Base-by-base conservation (phyloP, 805 yeast species). In the Wickerhamomyces chambardii region DNA sequence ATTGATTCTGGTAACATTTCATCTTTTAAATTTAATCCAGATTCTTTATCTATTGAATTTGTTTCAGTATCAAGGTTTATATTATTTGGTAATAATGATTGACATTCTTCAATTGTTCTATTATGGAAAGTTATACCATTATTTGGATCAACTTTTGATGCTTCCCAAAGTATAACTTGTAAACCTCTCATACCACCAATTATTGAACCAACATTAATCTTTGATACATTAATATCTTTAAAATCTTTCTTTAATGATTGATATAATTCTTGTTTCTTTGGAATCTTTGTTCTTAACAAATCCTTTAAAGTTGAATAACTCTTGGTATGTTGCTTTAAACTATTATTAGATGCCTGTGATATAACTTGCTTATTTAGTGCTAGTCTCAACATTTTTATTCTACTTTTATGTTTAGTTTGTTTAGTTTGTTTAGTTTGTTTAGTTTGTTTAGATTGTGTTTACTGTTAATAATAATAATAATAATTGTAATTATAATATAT, bases 261-360 rank as follows among this genome's bases (percentile, higher is more conserved):
- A 14, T 24, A 24, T 5, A 24, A 11, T 6, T 3, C 4, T 59
- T 24, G 27, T 14, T 24, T 24, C 5, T 24, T n/a, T 4, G 9
- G 2, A 14, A 24, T 69, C 82, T 24, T 24, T 11, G 27, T 12
- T 4, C 12, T 11, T 24, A 24, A 24, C 84, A 64, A 92, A 81
- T 69, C 87, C 85, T 63, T 86, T 96, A 50, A 83, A 83, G 70
- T 84, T 84, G 47, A 97, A 97, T 60, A 89, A n/a, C n/a, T n/a
- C n/a, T n/a, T n/a, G n/a, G n/a, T n/a, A 60, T 95, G 80, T 66
- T 92, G 95, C 66, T 92, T 92, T 53, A 92, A 73, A 45, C 96
- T 79, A 71, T 74, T 57, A 36, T 55, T 59, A n/a, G 42, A 33
- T n/a, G n/a, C n/a, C n/a, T 15, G 48, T 36, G 17, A 53, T 44